Evolutionary conservation across 208 protist genomes (phyloP).

Genomic region (Vickermania spadyakhi): DNA sequence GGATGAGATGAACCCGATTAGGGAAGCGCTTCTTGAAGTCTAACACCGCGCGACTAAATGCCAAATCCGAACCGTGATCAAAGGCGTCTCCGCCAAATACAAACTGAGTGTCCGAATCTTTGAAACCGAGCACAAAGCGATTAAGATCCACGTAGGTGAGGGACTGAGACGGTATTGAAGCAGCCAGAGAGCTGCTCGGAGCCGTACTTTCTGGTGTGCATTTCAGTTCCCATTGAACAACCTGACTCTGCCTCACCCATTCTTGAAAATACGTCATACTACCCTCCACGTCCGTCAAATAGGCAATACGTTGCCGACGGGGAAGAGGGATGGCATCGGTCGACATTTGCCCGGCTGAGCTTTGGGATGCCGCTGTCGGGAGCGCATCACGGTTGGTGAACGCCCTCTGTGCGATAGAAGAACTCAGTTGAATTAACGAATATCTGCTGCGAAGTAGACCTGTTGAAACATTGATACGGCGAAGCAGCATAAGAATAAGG

Average conservation of each 20-base stretch:
- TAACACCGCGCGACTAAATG: slow-evolving; percentile 42
- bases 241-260: slow-evolving; percentile 34
- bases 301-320: slow-evolving; percentile 28
- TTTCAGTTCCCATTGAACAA: slow-evolving; percentile 10
- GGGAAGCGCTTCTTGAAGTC: slow-evolving; percentile 71
- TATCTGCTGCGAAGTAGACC: too few species aligned
- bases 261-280: slow-evolving; percentile 71
- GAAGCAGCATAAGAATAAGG: too few species aligned
- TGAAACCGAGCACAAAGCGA: slow-evolving; percentile 25
- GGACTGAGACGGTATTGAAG: background rate
- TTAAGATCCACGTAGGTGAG: slow-evolving; percentile 1
- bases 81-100: slow-evolving; percentile 88
- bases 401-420: too few species aligned
- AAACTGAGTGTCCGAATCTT: slow-evolving; percentile 46
- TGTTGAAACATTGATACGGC: too few species aligned
- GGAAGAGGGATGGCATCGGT: slow-evolving; percentile 7
- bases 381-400: too few species aligned
- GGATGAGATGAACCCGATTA: slow-evolving; percentile 70
- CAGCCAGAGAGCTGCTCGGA: background rate
- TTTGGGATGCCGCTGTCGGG: too few species aligned
- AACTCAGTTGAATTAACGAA: too few species aligned
- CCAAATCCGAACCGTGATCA: slow-evolving; percentile 75
- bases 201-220: background rate
- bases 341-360: too few species aligned
- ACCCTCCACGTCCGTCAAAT: slow-evolving; percentile 87